Evolutionary conservation across 768 basidiomycete genomes (phyloP), one percentile per base, ranked within the genome.

Genomic region (Austroboletus eburneus): DNA sequence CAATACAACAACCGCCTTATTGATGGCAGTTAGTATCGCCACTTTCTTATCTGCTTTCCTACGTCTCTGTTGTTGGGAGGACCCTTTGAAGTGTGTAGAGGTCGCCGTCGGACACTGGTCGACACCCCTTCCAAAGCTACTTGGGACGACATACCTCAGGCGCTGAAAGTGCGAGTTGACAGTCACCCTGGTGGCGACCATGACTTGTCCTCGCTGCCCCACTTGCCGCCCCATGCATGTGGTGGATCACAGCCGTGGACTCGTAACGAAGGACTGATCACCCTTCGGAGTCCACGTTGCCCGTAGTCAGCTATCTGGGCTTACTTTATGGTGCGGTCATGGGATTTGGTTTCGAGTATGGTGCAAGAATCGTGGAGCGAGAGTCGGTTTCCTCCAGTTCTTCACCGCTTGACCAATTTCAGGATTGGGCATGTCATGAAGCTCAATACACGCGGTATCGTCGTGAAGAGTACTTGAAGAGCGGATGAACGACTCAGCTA

Each of bases 1-100:
- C 81, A 90, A 55, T 99, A 98, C 77, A 91, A 99, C 80, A 91
- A 90, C 74, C 87, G 96, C 67, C 87, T 98, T 73, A 94, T 99
- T 82, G 96, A 99, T 86, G 92, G 93, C 76, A 96, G 96, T 99
- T 88, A 92, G 96, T 98, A 88, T 78, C 81, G 74, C 72, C 76
- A 64, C 59, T 66, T 66, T 65, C 61, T 63, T 63, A 57, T 67
- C 70, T 57, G 55, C 56, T 66, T 70, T 67, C 57, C 65, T 59
- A 39, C 53, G 46, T 54, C 59, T 52, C 42, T 54, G 37, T 66
- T 50, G 22, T 50, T n/a, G 50, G 58, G 47, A 57, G 44, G 37
- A 43, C 21, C 48, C 49, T 54, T 49, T 49, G 46, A 42, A 33
- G 42, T 51, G 42, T 27, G 6, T 45, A 49, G 54, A 52, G 55